Conservation (phyloP, 2,329 filamentous ascomycete genomes). For the Geosmithia morbida region DNA sequence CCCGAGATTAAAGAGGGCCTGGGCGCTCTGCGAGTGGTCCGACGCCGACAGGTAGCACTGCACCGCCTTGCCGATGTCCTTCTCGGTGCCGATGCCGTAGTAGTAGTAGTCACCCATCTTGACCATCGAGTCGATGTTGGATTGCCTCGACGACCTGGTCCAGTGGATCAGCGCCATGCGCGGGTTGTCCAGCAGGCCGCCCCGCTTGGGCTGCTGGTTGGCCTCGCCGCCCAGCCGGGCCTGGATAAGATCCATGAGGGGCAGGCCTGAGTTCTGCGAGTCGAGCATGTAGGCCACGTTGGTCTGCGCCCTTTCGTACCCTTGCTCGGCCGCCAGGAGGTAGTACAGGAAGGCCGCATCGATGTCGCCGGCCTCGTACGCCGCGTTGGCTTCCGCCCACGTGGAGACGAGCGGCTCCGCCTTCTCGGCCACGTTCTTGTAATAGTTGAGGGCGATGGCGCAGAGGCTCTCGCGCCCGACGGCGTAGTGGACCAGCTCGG, state of each 20-base stretch:
- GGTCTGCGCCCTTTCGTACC: conserved; percentile 77
- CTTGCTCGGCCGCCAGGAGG: conserved; percentile 82
- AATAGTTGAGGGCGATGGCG: conserved; percentile 62
- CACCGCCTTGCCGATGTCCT: conserved; percentile 73
- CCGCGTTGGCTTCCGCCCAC: conserved; percentile 70
- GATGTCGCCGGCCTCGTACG: conserved; percentile 64
- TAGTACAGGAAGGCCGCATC: conserved; percentile 71
- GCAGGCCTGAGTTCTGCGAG: conserved; percentile 40
- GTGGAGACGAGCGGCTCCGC: conserved; percentile 62
- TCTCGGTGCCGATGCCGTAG: conserved; percentile 57
- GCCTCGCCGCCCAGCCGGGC: conserved; percentile 6
- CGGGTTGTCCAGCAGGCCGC: conserved; percentile 33
- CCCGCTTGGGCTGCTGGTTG: conserved; percentile 1
- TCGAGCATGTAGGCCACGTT: conserved; percentile 85
- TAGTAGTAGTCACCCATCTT: conserved; percentile 99
- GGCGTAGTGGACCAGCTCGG: conserved; percentile 70
- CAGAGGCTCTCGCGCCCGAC: conserved; percentile 71
- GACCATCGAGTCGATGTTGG: conserved; percentile 84
- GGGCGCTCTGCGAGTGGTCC: conserved; percentile 81
- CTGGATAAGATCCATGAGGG: conserved; percentile 28
- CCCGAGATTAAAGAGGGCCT: conserved; percentile 91
- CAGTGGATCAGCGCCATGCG: conserved; percentile 75
- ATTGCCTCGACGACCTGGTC: conserved; percentile 86
- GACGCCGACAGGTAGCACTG: conserved; percentile 87
- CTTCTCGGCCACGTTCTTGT: conserved; percentile 64